A percentile compares a stretch with the other conserved stretches of the same genome.
Evolutionary conservation across 805 yeast species (phyloP).

Genomic region (Brettanomyces nanus): DNA sequence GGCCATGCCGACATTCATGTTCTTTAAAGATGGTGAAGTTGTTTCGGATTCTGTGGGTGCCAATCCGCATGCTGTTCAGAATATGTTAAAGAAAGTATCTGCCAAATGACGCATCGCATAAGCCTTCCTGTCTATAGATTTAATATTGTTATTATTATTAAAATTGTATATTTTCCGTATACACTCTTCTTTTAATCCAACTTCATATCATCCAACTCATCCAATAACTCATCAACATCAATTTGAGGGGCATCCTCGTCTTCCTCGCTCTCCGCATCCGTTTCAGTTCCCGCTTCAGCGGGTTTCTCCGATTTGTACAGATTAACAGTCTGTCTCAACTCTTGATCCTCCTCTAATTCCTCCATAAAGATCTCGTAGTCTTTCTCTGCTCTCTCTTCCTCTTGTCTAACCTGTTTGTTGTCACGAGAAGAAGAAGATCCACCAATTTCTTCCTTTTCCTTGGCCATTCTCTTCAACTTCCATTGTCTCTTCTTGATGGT

Average conservation of each 20-base stretch:
- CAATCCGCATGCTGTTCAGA: constrained; percentile 31
- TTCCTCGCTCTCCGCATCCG: constrained; percentile 37
- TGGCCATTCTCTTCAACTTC: constrained; percentile 97
- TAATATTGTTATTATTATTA: neutral
- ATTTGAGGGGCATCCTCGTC: constrained; percentile 85
- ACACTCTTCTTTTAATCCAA: constrained; percentile 24
- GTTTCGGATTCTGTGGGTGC: constrained; percentile 62
- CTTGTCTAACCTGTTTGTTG: constrained; percentile 75
- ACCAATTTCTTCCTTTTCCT: constrained; percentile 82
- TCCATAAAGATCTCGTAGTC: constrained; percentile 95
- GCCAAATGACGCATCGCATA: no score
- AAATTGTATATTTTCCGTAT: neutral
- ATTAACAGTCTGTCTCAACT: constrained; percentile 84
- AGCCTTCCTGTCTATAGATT: neutral
- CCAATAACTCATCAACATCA: constrained; percentile 85
- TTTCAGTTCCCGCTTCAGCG: constrained; percentile 10
- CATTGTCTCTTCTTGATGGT: constrained; percentile 74
- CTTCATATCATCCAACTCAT: constrained; percentile 91
- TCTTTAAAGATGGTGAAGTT: constrained; percentile 52
- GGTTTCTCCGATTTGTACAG: constrained; percentile 55
- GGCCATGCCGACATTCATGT: constrained; percentile 72
- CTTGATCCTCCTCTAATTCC: constrained; percentile 95
- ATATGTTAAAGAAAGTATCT: constrained; percentile 16
- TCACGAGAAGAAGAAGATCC: constrained; percentile 42
- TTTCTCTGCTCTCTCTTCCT: constrained; percentile 83